Base-by-base conservation (phyloP, 1,139 yeast species). In the Pneumocystis oryctolagi region DNA sequence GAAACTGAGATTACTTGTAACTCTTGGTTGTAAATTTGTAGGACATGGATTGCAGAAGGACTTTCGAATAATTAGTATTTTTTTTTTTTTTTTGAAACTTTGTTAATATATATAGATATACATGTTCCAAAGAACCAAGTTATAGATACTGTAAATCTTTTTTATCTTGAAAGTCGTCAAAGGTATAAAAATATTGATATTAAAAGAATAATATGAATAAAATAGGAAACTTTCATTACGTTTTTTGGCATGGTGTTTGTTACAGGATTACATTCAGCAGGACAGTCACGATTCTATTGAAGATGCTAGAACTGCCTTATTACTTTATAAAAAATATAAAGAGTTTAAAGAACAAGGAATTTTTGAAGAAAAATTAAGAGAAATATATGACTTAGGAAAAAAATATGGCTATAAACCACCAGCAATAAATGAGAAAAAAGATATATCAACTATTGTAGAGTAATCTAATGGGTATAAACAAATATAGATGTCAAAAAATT, bases 271-370 rank as follows among this genome's bases (percentile, higher is more conserved):
- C 61, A 96, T 94, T 28, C 98, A 94, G 73, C 84, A 83, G 1
- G 96, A 95, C 1, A 90, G 90, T 71, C 99, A 94, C 73, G 97
- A 94, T 72, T 90, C 97, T 0, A 89, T 92, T 60, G 98, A 94
- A 71, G 99, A 94, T 76, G 97, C 99, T 0, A 77, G 80, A 64
- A 85, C 94, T 14, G 98, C 99, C 0, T 78, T 94, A 68, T 74
- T 82, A 62, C 76, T 94, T 59, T 94, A 87, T 75, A 82, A 83
- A 68, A 84, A 82, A 71, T 90, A 87, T 70, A 74, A 81, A 69
- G 84, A 84, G 68, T 77, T 90, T 67, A 76, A 77, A 64, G 78
- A 77, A 2, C 73, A 75, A 0, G 92, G 87, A 0, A 78, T 77
- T 35, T 81, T 90, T 66, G 88, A 86, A 58, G 74, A 73, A 8